Evolutionary conservation across 1,284 basidiomycete genomes (phyloP).

Genomic region (Ceratobasidium sp.): DNA sequence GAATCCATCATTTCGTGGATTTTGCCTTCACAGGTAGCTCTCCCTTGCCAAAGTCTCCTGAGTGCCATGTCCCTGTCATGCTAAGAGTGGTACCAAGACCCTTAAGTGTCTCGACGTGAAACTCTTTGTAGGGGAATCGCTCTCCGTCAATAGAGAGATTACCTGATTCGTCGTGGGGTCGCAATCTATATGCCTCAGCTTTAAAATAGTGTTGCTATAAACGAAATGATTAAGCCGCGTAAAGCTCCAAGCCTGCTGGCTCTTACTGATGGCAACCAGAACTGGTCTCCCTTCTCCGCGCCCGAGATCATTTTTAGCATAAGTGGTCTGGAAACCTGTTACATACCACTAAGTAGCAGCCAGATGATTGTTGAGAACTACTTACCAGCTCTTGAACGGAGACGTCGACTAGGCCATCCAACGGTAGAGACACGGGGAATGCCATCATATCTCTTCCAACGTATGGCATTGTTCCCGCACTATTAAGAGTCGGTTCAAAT

Average conservation of each 20-base stretch:
- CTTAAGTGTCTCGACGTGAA: slow-evolving; percentile 82
- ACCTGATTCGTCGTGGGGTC: slow-evolving; percentile 59
- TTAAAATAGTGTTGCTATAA: slow-evolving; percentile 80
- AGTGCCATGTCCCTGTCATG: slow-evolving; percentile 59
- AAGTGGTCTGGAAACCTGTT: slow-evolving; percentile 62
- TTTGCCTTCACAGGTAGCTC: neutral
- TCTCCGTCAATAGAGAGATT: slow-evolving; percentile 83
- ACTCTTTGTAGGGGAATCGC: slow-evolving; percentile 76
- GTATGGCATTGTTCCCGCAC: slow-evolving; percentile 58
- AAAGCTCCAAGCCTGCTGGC: neutral
- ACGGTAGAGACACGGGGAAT: slow-evolving; percentile 80
- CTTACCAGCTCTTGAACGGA: slow-evolving; percentile 70
- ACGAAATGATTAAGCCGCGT: neutral
- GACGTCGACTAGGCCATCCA: slow-evolving; percentile 83
- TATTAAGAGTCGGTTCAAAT: slow-evolving; percentile 43
- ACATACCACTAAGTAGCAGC: neutral
- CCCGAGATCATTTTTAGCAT: slow-evolving; percentile 69
- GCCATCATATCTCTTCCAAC: slow-evolving; percentile 78
- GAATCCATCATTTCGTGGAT: neutral
- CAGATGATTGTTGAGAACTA: slow-evolving; percentile 14
- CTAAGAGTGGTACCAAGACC: slow-evolving; percentile 74
- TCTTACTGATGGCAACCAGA: slow-evolving; percentile 69
- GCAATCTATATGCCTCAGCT: slow-evolving; percentile 75
- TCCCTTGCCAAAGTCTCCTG: slow-evolving; percentile 28
- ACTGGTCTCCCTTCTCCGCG: slow-evolving; percentile 70